These are phyloP conservation scores for Prunus yedoensis DNA, from an alignment of 331 rosid species.

Conservation along the genomic window DNA sequence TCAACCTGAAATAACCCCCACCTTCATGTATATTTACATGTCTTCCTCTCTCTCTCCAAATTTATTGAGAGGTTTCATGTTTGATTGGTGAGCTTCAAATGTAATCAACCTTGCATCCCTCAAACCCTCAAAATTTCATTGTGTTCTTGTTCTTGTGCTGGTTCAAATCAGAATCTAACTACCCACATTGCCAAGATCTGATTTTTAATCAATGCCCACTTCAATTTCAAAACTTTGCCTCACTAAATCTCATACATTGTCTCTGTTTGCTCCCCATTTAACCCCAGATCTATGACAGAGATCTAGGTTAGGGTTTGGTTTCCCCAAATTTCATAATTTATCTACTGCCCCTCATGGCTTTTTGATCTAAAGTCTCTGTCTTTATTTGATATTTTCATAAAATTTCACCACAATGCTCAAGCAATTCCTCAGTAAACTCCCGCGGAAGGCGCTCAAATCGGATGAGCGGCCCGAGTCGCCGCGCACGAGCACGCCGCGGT, in stretches of 20 bases:
- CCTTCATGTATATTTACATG: neutral
- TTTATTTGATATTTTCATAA: slow-evolving; percentile 16
- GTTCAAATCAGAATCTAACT: neutral
- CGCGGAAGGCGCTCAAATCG: slow-evolving; percentile 61
- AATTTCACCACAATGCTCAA: slow-evolving; percentile 58
- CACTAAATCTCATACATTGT: slow-evolving; percentile 29
- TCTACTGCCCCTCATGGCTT: slow-evolving; percentile 20
- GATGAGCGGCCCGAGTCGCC: slow-evolving; percentile 60
- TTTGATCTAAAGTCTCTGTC: slow-evolving; percentile 22
- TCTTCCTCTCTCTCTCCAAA: neutral
- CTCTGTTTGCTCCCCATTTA: slow-evolving; percentile 8
- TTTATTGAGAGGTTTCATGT: slow-evolving; percentile 4
- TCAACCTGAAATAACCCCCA: slow-evolving; percentile 3
- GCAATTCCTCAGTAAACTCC: slow-evolving; percentile 81
- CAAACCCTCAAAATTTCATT: neutral
- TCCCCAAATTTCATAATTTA: neutral
- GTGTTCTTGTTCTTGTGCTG: neutral
- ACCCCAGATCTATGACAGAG: slow-evolving; percentile 33
- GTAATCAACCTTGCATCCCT: neutral
- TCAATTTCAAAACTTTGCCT: slow-evolving; percentile 36
- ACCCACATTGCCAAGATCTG: slow-evolving; percentile 35
- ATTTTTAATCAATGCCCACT: slow-evolving; percentile 34
- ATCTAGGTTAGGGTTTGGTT: slow-evolving; percentile 43
- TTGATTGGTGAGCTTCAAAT: slow-evolving; percentile 18
- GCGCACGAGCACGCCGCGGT: slow-evolving; percentile 47